Base-by-base conservation (phyloP, 208 protist genomes). In the Leishmania turanica region DNA sequence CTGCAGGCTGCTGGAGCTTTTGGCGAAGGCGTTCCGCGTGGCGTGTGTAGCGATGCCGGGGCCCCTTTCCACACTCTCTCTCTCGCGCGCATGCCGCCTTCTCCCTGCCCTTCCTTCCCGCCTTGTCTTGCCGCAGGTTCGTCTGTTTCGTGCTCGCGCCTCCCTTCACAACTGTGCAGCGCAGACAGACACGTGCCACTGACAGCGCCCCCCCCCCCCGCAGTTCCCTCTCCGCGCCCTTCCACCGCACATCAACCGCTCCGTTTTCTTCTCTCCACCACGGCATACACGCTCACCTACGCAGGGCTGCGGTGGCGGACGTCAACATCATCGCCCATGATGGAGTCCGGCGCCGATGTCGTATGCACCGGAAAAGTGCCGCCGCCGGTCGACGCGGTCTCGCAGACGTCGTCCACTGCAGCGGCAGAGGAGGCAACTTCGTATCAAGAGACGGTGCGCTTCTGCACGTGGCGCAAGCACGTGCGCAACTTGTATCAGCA, bases 401-500 rank as follows among this genome's bases (percentile, higher is more conserved):
- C 82, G 24, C 73, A 69, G 56, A 73, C 42, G 56, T 78, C 79
- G 27, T 86, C 85, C 5, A 58, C 37, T 37, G 58, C 21, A 13
- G 68, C 21, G 13, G 73, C 77, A 4, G 77, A 87, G 19, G 76
- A 83, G 6, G 47, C 68, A 31, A 64, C 56, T 64, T 79, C 87
- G 9, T 98, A 98, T 77, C 93, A 96, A 65, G 91, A 98, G 69
- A 90, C 79, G 37, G 74, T 70, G 51, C 85, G 90, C 37, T 98
- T 96, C 80, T 89, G 85, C 74, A 96, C 93, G 60, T 98, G 96
- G 94, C 92, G 94, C 53, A 98, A 98, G 82, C 96, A 98, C 82
- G 85, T 86, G 15, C 88, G 91, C 45, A 84, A 97, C 85, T 80
- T 97, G 68, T 98, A 98, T 65, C 96, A 98, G 84, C 88, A 92